Conservation (phyloP, 2,329 filamentous ascomycete species). For the Fusarium penzigii region DNA sequence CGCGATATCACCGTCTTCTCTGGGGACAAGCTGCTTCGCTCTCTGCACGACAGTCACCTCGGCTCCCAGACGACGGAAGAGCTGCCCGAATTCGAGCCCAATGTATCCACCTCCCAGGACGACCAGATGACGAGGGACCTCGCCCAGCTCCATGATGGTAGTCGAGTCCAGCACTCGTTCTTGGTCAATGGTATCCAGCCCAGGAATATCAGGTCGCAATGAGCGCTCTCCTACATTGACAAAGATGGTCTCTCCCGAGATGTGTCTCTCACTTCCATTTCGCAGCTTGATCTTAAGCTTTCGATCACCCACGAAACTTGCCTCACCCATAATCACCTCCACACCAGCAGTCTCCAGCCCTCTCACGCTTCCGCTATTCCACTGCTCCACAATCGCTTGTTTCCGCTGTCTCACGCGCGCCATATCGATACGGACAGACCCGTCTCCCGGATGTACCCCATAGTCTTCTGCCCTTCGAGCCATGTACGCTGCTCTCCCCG, state of each 20-base stretch:
- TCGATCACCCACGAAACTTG: conserved; percentile 43
- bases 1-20: conserved; percentile 51
- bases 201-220: conserved; percentile 37
- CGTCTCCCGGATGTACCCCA: conserved; percentile 40
- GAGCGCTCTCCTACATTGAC: conserved; percentile 49
- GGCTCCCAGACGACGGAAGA: conserved; percentile 51
- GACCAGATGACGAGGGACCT: conserved; percentile 49
- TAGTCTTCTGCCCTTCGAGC: conserved; percentile 44
- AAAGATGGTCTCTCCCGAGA: conserved; percentile 45
- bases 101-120: conserved; percentile 56
- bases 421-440: conserved; percentile 45
- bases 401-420: conserved; percentile 51
- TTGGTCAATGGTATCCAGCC: conserved; percentile 38
- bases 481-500: conserved; percentile 50
- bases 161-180: conserved; percentile 47
- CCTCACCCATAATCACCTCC: conserved; percentile 47
- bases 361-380: conserved; percentile 48
- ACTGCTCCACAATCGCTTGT: conserved; percentile 52
- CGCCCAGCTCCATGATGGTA: conserved; percentile 46
- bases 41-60: conserved; percentile 51
- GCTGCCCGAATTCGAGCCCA: conserved; percentile 55
- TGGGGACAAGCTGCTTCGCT: conserved; percentile 41
- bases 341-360: conserved; percentile 43
- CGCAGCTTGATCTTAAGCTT: conserved; percentile 36
- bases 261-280: conserved; percentile 32